Evolutionary conservation across 2,329 filamentous ascomycete genomes (phyloP), one percentile per base, ranked within the genome.

Genomic region (Elsinoe arachidis): DNA sequence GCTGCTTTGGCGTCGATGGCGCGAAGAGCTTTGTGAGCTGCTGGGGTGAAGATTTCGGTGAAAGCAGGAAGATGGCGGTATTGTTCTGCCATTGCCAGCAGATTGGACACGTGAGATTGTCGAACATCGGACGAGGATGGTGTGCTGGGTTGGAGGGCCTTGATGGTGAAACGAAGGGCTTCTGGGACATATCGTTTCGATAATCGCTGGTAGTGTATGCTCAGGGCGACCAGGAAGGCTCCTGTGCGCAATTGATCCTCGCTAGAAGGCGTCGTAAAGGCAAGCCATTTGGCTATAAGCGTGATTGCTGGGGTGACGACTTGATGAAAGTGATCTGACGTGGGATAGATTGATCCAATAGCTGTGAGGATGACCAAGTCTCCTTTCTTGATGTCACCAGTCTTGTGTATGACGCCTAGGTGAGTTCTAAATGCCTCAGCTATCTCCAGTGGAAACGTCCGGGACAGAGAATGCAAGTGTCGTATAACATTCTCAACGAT

Each of bases 311-410:
- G 93, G 1, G 93, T 99, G 39, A 90, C 87, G 35, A 97, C 89
- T 65, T 93, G 87, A 66, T 99, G 93, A 72, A 97, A 99, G 72
- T 97, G 91, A 72, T 99, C 93, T 0, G 91, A 96, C 0, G 93
- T 96, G 3, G 93, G 91, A 67, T 95, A 99, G 55, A 95, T 87
- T 1, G 84, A 84, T 39, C 86, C 84, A 59, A 96, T 82, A 0
- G 89, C 90, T 0, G 89, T 91, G 35, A 99, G 75, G n/a, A 95
- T 74, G 19, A 90, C 74, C 17, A 99, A 73, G 66, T 99, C 91
- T 15, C 89, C 88, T n/a, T 78, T 69, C 11, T 70, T 64, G 69
- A 80, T 66, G 70, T 80, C 64, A 78, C 82, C 77, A 1, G 78
- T 72, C 11, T 78, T 70, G 39, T 80, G 74, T 34, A 85, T 74